Evolutionary conservation across 495 filamentous ascomycete genomes (phyloP).

Genomic region (Hypoxylon rickii): DNA sequence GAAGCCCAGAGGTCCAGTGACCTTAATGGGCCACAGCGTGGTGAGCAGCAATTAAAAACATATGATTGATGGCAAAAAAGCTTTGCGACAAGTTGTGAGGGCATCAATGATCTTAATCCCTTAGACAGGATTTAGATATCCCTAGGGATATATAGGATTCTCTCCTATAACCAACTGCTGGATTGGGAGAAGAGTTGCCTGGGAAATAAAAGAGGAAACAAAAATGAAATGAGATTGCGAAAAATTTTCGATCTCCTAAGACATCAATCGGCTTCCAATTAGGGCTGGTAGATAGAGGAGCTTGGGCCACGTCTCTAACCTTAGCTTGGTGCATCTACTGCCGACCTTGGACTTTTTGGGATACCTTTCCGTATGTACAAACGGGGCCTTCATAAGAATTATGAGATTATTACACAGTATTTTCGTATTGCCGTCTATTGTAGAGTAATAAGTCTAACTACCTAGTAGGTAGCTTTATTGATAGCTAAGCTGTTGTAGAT

Average conservation of each 20-base stretch:
- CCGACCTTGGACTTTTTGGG: background rate
- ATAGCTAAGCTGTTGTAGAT: no score
- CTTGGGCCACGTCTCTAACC: constrained; percentile 17
- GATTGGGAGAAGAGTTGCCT: background rate
- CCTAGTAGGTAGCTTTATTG: no score
- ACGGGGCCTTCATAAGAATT: background rate
- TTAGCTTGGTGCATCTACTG: constrained; percentile 12
- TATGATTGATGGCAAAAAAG: no score
- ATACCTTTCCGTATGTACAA: background rate
- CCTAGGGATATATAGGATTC: no score
- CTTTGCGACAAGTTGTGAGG: background rate
- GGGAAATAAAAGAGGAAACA: constrained; percentile 11
- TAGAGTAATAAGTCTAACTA: no score
- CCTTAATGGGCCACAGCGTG: constrained; percentile 8
- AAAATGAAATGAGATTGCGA: constrained; percentile 18
- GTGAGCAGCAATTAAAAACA: no score
- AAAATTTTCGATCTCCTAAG: constrained; percentile 16
- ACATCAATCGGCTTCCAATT: no score
- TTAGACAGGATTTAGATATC: constrained; percentile 19
- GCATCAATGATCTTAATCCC: constrained; percentile 21
- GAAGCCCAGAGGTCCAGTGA: constrained; percentile 15
- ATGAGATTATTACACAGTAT: no score
- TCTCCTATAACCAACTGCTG: no score
- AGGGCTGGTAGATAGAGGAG: no score
- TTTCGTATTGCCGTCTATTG: no score